Evolutionary conservation across 768 basidiomycete genomes (phyloP).

Genomic region (Crepidotus variabilis): DNA sequence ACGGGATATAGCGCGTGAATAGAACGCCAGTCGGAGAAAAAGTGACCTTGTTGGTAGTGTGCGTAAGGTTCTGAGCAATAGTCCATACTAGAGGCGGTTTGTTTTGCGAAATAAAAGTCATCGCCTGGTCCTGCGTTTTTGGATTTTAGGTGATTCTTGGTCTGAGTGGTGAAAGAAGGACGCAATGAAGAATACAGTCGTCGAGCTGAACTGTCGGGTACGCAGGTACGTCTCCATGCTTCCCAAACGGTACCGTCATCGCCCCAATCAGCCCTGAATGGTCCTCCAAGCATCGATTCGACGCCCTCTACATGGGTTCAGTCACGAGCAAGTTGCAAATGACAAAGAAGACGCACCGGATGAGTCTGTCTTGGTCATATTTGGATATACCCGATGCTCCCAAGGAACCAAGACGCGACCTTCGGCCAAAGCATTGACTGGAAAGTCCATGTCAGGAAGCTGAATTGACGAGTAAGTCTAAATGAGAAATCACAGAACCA

Average conservation of each 20-base stretch:
- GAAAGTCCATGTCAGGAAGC: constrained; percentile 93
- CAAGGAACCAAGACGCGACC: constrained; percentile 91
- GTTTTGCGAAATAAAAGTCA: constrained; percentile 62
- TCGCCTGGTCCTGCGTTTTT: constrained; percentile 30
- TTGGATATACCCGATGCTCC: constrained; percentile 77
- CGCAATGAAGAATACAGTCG: constrained; percentile 80
- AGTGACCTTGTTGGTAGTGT: constrained; percentile 88
- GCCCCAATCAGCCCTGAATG: constrained; percentile 82
- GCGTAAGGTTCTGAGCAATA: constrained; percentile 83
- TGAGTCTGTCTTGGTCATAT: constrained; percentile 53
- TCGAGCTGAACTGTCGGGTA: constrained; percentile 73
- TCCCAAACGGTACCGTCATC: constrained; percentile 90
- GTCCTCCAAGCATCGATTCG: constrained; percentile 52
- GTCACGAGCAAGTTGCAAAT: constrained; percentile 12
- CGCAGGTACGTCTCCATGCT: constrained; percentile 88
- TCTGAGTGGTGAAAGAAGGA: constrained; percentile 31
- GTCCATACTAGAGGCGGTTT: constrained; percentile 64
- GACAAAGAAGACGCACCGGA: constrained; percentile 26
- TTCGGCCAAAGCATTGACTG: constrained; percentile 92
- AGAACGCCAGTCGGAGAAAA: constrained; percentile 95
- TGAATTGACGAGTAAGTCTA: constrained; percentile 20
- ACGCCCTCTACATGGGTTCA: constrained; percentile 40
- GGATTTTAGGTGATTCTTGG: constrained; percentile 23
- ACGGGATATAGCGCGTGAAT: constrained; percentile 89
- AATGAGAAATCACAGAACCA: background rate